Evolutionary conservation across 2,329 filamentous ascomycete species (phyloP).

Genomic region (Trichoderma citrinoviride): DNA sequence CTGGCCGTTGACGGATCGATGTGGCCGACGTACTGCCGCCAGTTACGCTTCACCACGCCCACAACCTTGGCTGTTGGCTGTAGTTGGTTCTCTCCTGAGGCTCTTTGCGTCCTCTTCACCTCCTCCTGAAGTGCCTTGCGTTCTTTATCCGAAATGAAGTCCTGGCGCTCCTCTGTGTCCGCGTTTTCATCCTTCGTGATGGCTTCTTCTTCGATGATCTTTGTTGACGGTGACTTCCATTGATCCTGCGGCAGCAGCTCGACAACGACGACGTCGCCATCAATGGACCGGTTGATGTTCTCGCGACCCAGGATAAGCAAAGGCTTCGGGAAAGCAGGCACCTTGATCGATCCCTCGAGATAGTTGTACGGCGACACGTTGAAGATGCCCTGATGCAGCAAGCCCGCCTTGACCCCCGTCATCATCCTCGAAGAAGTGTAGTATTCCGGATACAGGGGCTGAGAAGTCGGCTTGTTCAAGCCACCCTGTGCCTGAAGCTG

Average conservation of each 20-base stretch:
- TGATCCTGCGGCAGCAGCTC: slow-evolving; percentile 91
- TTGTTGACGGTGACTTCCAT: slow-evolving; percentile 94
- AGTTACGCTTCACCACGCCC: slow-evolving; percentile 90
- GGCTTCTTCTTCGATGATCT: slow-evolving; percentile 91
- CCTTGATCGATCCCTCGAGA: slow-evolving; percentile 86
- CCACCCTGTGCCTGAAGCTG: slow-evolving; percentile 68
- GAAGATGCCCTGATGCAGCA: slow-evolving; percentile 91
- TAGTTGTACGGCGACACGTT: slow-evolving; percentile 98
- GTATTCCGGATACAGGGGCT: slow-evolving; percentile 86
- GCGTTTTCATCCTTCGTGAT: slow-evolving; percentile 92
- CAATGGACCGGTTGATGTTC: slow-evolving; percentile 91
- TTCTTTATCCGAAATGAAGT: slow-evolving; percentile 85
- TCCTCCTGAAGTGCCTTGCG: slow-evolving; percentile 85
- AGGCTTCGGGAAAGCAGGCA: slow-evolving; percentile 84
- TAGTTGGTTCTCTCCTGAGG: slow-evolving; percentile 69
- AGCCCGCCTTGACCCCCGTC: slow-evolving; percentile 85
- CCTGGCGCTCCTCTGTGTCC: slow-evolving; percentile 72
- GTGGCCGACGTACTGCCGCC: slow-evolving; percentile 96
- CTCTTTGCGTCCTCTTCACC: slow-evolving; percentile 79
- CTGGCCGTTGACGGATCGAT: slow-evolving; percentile 84
- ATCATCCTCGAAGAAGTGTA: slow-evolving; percentile 87
- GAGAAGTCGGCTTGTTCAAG: slow-evolving; percentile 59
- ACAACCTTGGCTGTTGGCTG: slow-evolving; percentile 92
- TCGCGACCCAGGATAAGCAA: slow-evolving; percentile 87
- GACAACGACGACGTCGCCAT: slow-evolving; percentile 89